A percentile compares a stretch with the other conserved stretches of the same genome.
These are phyloP conservation scores for Phaseolus lunatus DNA, from an alignment of 306 rosid genomes.

Conservation along the genomic window DNA sequence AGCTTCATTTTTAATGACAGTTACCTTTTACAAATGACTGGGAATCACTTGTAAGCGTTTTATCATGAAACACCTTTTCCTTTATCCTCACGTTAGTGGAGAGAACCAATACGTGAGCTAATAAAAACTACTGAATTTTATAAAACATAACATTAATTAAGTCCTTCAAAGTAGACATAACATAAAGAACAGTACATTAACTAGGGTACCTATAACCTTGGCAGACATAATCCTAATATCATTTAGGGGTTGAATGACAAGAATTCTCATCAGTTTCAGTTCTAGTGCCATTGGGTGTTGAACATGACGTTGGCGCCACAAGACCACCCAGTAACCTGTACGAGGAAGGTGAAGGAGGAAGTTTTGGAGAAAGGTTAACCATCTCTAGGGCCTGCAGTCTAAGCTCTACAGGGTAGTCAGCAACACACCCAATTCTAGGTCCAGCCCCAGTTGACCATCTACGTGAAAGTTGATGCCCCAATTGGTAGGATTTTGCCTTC, in stretches of 20 bases:
- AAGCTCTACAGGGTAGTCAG: conserved; percentile 85
- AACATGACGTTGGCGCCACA: conserved; percentile 47
- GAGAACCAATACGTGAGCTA: conserved; percentile 17
- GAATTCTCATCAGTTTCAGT: conserved; percentile 33
- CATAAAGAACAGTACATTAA: conserved; percentile 34
- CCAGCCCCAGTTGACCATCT: conserved; percentile 97
- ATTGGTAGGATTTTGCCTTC: conserved; percentile 79
- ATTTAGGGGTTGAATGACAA: conserved; percentile 39
- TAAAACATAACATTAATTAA: conserved; percentile 26
- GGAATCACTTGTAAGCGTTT: too few species aligned
- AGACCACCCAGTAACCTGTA: conserved; percentile 46
- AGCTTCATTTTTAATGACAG: neutral
- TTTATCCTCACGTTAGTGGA: conserved; percentile 31
- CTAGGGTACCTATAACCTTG: conserved; percentile 36
- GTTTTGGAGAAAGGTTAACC: conserved; percentile 72
- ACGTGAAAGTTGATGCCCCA: conserved; percentile 80
- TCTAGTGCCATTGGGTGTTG: conserved; percentile 31
- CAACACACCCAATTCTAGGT: conserved; percentile 95
- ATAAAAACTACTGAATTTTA: conserved; percentile 22
- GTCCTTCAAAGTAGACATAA: conserved; percentile 45
- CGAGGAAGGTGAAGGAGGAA: conserved; percentile 61
- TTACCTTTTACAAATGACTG: neutral
- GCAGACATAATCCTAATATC: conserved; percentile 22
- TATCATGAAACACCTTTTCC: neutral
- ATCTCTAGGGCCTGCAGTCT: conserved; percentile 87